phyloP scores from a whole-genome alignment of 2,329 filamentous ascomycete genomes.

The Xylariaceae sp. region DNA sequence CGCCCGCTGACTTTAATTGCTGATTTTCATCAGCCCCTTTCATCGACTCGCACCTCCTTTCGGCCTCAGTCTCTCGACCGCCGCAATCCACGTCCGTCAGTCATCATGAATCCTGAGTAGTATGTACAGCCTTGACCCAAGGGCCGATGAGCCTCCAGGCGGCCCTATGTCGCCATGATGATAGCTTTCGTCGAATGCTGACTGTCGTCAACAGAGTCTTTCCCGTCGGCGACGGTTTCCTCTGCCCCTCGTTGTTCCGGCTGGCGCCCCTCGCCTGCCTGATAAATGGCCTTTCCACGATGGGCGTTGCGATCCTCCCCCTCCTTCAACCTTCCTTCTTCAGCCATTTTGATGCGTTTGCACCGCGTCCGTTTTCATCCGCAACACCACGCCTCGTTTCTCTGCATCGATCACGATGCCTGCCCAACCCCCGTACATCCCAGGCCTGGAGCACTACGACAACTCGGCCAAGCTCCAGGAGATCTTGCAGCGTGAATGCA shows the following conservation, averaged over 20 bases:
- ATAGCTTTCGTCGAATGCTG: constrained; percentile 13
- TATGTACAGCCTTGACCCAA: constrained; percentile 47
- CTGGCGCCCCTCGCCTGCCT: constrained; percentile 7
- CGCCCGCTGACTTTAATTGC: constrained; percentile 9
- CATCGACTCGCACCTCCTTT: constrained; percentile 10
- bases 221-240: constrained; percentile 16
- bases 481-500: constrained; percentile 13
- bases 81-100: constrained; percentile 25
- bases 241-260: constrained; percentile 6
- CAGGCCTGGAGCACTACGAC: constrained; percentile 22
- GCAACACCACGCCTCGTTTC: constrained; percentile 4
- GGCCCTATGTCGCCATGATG: constrained; percentile 1
- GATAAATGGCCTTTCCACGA: constrained; percentile 2
- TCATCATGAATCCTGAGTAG: constrained; percentile 89
- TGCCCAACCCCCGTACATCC: constrained; percentile 9
- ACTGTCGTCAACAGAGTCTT: constrained; percentile 21
- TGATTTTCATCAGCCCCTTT: constrained; percentile 7
- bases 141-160: constrained; percentile 4
- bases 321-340: neutral
- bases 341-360: constrained; percentile 1
- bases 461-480: constrained; percentile 23
- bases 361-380: neutral
- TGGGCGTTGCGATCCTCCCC: neutral
- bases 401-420: constrained; percentile 9
- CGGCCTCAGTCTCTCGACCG: constrained; percentile 20